A percentile compares a stretch with the other conserved stretches of the same genome.
Conservation (phyloP, 345 rosid genomes). For the Noccaea bulbosa region DNA sequence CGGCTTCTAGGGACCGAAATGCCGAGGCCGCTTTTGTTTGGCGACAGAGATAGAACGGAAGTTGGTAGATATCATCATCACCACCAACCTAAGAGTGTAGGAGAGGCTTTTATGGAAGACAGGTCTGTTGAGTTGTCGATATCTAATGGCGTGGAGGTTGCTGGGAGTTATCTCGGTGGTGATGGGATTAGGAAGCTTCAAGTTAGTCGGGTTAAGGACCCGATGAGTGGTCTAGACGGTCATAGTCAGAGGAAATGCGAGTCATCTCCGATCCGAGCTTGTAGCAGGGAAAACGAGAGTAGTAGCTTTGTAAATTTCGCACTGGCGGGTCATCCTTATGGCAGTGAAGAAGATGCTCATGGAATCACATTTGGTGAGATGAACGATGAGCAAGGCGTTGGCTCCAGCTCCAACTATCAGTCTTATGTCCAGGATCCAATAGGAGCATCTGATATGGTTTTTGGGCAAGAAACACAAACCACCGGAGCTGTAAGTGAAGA, state of each 20-base stretch:
- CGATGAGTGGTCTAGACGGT: constrained; percentile 45
- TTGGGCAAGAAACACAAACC: constrained; percentile 47
- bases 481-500: constrained; percentile 42
- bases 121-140: constrained; percentile 64
- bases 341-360: constrained; percentile 61
- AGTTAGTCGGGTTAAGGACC: constrained; percentile 67
- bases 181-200: constrained; percentile 68
- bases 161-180: constrained; percentile 58
- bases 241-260: constrained; percentile 48
- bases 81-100: constrained; percentile 44
- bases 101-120: constrained; percentile 51
- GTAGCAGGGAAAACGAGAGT: constrained; percentile 51
- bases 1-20: constrained; percentile 69
- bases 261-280: constrained; percentile 49
- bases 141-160: constrained; percentile 60
- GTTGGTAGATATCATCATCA: constrained; percentile 43
- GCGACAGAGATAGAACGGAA: constrained; percentile 53
- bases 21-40: constrained; percentile 57
- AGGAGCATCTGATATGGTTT: constrained; percentile 50
- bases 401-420: constrained; percentile 53
- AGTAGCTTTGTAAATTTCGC: constrained; percentile 48
- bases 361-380: constrained; percentile 68
- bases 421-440: constrained; percentile 51
- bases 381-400: constrained; percentile 54
- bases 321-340: constrained; percentile 52